Base-by-base conservation (phyloP, 345 rosid genomes). In the Kandelia obovata region DNA sequence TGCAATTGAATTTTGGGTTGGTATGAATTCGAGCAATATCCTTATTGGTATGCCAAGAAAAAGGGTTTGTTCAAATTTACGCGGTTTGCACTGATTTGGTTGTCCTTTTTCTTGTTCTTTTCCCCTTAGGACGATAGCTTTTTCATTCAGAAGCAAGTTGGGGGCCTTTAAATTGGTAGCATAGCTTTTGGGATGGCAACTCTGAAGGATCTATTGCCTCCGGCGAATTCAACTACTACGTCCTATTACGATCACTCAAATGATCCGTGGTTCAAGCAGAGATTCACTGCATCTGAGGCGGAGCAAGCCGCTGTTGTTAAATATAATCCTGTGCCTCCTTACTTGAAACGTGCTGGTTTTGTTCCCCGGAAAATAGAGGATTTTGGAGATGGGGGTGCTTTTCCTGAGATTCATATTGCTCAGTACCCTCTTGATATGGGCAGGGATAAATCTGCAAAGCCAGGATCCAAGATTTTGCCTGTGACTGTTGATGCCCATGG, bases 331-430 rank as follows among this genome's bases (percentile, higher is more conserved):
- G 96, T 92, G 1, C 97, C 97, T 52, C 89, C 75, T 2, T 92
- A 90, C 76, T 61, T 84, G 81, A 82, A 88, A 55, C 87, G 99
- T 0, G 83, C 80, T 28, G 93, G 96, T 46, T 95, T 90, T 61
- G 86, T 89, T 60, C 97, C 99, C 0, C 71, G 89, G 67, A 91
- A 81, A 53, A 81, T 87, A 3, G 99, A 95, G 79, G 98, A 95
- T 65, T 95, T 92, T 70, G 99, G 97, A 17, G 97, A 92, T 80
- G 99, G 97, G 21, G 98, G 99, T 66, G 97, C 97, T 2, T 95
- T 95, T 69, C 97, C 99, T 0, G 99, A 95, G 86, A 95, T 92
- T 64, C 99, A 81, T 63, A 37, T 95, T 53, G 91, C 93, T 5
- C 99, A 92, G 77, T 95, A 87, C 58, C 97, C 98, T 53, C 96